A percentile compares a stretch with the other conserved stretches of the same genome.
phyloP scores from a whole-genome alignment of 306 rosid genomes.

The Hylodesmum podocarpum region DNA sequence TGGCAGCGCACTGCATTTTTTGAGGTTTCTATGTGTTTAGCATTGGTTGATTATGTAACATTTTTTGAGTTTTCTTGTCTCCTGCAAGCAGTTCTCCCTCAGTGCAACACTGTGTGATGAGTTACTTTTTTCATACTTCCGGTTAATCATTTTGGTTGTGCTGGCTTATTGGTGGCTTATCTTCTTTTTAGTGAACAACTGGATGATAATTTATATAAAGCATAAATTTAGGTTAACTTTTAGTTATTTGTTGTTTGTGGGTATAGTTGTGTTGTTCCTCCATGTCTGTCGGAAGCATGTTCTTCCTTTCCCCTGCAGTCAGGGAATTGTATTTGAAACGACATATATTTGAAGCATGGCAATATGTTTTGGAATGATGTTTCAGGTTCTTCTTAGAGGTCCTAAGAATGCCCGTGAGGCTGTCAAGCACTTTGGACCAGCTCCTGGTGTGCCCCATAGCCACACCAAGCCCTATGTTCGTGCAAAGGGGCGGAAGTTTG shows the following conservation, averaged over 20 bases:
- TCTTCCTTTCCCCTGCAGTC: not conserved
- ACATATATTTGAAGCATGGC: not conserved
- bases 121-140: not conserved
- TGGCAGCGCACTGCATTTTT: too few relatives aligned
- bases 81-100: not conserved
- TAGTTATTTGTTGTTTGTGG: not conserved
- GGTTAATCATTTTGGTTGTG: not conserved
- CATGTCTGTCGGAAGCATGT: too few relatives aligned
- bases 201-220: too few relatives aligned
- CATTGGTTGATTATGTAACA: not conserved
- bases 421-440: slow-evolving; percentile 69
- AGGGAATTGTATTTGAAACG: not conserved
- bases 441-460: slow-evolving; percentile 74
- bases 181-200: not conserved
- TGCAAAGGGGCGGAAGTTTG: slow-evolving; percentile 52
- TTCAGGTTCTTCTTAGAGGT: slow-evolving; percentile 64
- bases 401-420: slow-evolving; percentile 72
- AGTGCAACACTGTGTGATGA: not conserved
- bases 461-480: slow-evolving; percentile 64
- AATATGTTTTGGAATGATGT: not conserved
- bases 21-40: too few relatives aligned
- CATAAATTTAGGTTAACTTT: not conserved
- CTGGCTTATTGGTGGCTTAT: not conserved
- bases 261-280: not conserved
- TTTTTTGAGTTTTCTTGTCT: not conserved